Conservation (phyloP, 768 basidiomycete genomes). For the Cyathus striatus region DNA sequence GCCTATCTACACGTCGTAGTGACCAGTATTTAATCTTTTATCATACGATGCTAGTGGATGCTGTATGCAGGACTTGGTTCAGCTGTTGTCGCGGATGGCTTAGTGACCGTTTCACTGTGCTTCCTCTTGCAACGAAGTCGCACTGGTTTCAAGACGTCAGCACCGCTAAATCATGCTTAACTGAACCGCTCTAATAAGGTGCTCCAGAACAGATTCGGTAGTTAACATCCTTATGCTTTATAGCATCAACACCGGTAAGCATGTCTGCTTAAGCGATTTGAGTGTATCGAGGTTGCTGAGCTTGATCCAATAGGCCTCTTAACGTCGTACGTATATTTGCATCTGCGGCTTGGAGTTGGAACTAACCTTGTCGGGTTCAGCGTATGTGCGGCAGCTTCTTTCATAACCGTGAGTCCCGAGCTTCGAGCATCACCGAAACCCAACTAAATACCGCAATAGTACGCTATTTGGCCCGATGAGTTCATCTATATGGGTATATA, state of each 20-base stretch:
- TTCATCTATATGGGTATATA: constrained; percentile 13
- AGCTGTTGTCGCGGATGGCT: constrained; percentile 23
- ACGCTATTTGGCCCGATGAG: constrained; percentile 9
- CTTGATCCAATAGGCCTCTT: constrained; percentile 4
- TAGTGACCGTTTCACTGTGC: constrained; percentile 24
- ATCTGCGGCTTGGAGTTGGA: too few species aligned
- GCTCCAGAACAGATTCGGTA: constrained; percentile 22
- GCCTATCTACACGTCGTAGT: neutral
- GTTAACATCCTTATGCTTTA: constrained; percentile 24
- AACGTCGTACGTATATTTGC: constrained; percentile 5
- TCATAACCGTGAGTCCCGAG: constrained; percentile 1
- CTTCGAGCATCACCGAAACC: neutral
- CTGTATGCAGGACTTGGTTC: constrained; percentile 9
- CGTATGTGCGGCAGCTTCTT: constrained; percentile 1
- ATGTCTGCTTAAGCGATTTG: neutral
- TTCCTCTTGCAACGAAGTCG: constrained; percentile 17
- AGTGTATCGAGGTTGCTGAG: too few species aligned
- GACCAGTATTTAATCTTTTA: neutral
- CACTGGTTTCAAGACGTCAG: constrained; percentile 14
- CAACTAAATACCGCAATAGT: neutral
- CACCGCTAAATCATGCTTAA: neutral
- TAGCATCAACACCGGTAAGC: constrained; percentile 28
- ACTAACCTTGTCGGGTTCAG: neutral
- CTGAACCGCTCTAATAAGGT: neutral
- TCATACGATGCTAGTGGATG: constrained; percentile 2